Evolutionary conservation across 371 early-diverging fungal genomes (phyloP).

Genomic region (Batkoa obscura): DNA sequence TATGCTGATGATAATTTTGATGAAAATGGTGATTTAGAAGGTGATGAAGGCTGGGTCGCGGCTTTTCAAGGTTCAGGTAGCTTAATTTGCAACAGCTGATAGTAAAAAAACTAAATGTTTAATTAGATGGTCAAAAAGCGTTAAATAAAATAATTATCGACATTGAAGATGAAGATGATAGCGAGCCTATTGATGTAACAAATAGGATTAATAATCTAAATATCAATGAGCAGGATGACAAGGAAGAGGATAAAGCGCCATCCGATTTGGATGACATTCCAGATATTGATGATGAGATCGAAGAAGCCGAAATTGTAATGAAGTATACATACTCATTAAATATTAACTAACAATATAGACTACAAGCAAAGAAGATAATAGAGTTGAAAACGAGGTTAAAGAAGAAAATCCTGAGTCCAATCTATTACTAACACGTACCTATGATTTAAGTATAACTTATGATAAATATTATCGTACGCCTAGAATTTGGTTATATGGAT

Average conservation of each 20-base stretch:
- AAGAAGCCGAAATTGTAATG: slow-evolving; percentile 58
- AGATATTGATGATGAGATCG: slow-evolving; percentile 59
- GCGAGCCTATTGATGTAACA: slow-evolving; percentile 13
- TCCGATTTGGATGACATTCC: no score
- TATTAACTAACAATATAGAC: no score
- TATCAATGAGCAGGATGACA: slow-evolving; percentile 25
- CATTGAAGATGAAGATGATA: slow-evolving; percentile 34
- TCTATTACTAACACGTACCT: slow-evolving; percentile 82
- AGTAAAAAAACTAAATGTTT: background rate
- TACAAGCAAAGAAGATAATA: background rate
- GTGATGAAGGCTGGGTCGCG: slow-evolving; percentile 63
- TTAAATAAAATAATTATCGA: slow-evolving; percentile 51
- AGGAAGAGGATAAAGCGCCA: slow-evolving; percentile 32
- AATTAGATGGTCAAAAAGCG: slow-evolving; percentile 3
- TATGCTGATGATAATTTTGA: slow-evolving; percentile 43
- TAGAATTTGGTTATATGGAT: slow-evolving; percentile 90
- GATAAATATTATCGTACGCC: slow-evolving; percentile 98
- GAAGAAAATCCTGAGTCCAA: slow-evolving; percentile 17
- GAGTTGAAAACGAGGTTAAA: slow-evolving; percentile 13
- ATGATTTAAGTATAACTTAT: slow-evolving; percentile 93
- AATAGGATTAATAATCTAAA: slow-evolving; percentile 15
- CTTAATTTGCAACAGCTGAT: background rate
- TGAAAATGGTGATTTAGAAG: slow-evolving; percentile 16
- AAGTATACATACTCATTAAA: slow-evolving; percentile 15
- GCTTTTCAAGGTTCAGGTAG: slow-evolving; percentile 37